These are phyloP conservation scores for Talaromyces funiculosus DNA, from an alignment of 2,329 filamentous ascomycete species.

Conservation along the genomic window DNA sequence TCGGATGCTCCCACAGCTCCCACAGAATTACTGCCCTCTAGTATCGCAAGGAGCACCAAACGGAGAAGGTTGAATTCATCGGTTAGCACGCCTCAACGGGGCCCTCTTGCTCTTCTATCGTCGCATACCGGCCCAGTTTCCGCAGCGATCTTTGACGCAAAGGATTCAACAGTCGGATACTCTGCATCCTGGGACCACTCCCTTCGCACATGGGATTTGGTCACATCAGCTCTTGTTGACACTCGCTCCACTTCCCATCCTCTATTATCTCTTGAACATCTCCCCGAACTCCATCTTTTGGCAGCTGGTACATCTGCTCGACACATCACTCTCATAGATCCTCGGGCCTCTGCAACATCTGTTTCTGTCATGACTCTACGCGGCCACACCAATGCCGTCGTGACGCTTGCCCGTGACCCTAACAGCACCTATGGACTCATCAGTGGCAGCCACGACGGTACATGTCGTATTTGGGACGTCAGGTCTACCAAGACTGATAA, in stretches of 20 bases:
- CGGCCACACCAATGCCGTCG: constrained; percentile 73
- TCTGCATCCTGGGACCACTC: constrained; percentile 88
- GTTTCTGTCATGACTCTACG: constrained; percentile 85
- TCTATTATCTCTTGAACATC: constrained; percentile 69
- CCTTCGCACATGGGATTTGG: constrained; percentile 83
- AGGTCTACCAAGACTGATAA: constrained; percentile 58
- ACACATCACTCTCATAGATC: constrained; percentile 90
- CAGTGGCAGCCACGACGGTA: constrained; percentile 86
- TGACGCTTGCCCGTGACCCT: constrained; percentile 54
- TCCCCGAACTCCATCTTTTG: constrained; percentile 60
- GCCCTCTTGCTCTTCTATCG: constrained; percentile 67
- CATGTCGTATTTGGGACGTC: constrained; percentile 90
- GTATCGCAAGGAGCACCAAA: constrained; percentile 61
- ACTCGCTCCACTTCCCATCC: constrained; percentile 78
- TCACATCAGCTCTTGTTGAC: constrained; percentile 71
- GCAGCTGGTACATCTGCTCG: constrained; percentile 76
- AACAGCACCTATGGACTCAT: constrained; percentile 76
- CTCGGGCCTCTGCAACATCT: constrained; percentile 67
- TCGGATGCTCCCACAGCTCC: constrained; percentile 69
- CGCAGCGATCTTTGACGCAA: constrained; percentile 75
- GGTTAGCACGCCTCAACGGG: constrained; percentile 61
- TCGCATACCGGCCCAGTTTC: constrained; percentile 70
- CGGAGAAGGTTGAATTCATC: constrained; percentile 65
- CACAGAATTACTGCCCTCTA: constrained; percentile 60
- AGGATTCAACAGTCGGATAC: constrained; percentile 83